Percentiles rank a stretch among this genome's conserved stretches.
phyloP scores from a whole-genome alignment of 2,329 filamentous ascomycete genomes.

The Elsinoe perseae region DNA sequence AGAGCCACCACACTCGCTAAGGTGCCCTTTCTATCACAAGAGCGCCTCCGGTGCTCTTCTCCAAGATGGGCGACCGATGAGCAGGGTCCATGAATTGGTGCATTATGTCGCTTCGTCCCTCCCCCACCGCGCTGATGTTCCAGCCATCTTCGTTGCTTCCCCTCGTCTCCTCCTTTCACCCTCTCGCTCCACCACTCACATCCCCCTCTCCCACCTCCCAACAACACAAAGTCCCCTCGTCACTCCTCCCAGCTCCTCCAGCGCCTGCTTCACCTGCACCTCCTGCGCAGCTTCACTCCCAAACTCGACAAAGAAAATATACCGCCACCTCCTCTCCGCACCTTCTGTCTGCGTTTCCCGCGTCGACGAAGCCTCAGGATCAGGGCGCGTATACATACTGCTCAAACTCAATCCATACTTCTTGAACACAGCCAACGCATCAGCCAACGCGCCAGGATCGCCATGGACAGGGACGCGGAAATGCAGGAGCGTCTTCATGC shows the following conservation, averaged over 20 bases:
- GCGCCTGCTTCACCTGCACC: slow-evolving; percentile 49
- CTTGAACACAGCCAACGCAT: slow-evolving; percentile 72
- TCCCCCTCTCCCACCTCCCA: slow-evolving; percentile 26
- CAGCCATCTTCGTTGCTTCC: neutral
- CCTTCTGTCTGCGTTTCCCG: neutral
- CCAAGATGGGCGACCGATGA: no score
- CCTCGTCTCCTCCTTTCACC: neutral
- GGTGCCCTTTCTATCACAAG: no score
- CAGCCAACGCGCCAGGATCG: slow-evolving; percentile 72
- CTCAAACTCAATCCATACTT: slow-evolving; percentile 70
- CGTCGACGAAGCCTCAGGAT: slow-evolving; percentile 50
- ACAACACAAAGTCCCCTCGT: slow-evolving; percentile 56
- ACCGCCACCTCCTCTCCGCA: slow-evolving; percentile 56
- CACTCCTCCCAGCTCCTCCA: slow-evolving; percentile 51
- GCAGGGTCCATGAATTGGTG: no score
- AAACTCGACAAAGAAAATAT: slow-evolving; percentile 92
- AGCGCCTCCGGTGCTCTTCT: no score
- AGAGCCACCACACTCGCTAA: no score
- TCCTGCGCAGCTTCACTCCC: slow-evolving; percentile 35
- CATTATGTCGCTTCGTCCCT: no score
- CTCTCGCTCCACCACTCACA: neutral
- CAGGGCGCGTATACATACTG: slow-evolving; percentile 81
- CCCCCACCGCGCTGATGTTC: neutral
- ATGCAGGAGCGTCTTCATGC: slow-evolving; percentile 49
- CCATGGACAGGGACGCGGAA: slow-evolving; percentile 70